Base-by-base conservation (phyloP, 441 rosid genomes). In the Adansonia rubrostipa region DNA sequence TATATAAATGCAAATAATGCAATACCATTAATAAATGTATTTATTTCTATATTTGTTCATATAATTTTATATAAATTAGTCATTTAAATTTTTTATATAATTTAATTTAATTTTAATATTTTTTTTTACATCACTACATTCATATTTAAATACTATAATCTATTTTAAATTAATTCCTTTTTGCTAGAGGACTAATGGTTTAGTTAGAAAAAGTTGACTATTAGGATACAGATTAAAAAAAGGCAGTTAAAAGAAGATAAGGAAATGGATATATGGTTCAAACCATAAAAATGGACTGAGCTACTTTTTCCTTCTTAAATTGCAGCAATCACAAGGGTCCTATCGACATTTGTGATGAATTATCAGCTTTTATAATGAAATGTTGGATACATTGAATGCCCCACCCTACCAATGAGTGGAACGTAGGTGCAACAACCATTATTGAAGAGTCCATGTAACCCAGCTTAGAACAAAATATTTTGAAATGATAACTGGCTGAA, bases 1-100 rank as follows among this genome's bases (percentile, higher is more conserved):
- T 63, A 63, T 33, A 7, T 63, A 44, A 58, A 33, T 62, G 66
- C 66, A 62, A 62, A 62, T 62, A 62, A 28, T 62, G 40, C 66
- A 62, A 62, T 28, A 62, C 40, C 44, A 28, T 13, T 24, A 33
- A 62, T 11, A 13, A 62, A 62, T 11, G 3, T 11, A 62, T 13
- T 62, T 40, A 62, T 33, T 62, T 60, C 64, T 60, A 9, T 60
- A 9, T 62, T 62, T 62, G 28, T 62, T 62, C 13, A 62, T 62
- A 28, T 62, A 24, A 62, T 28, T 17, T 56, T 56, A 56, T 62
- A 10, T 62, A 17, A 14, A 24, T 62, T 44, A 44, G 8, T 44
- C 47, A 62, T 62, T 62, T 10, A 61, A 9, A 22, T 60, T 22
- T 57, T 60, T 20, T 24, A 24, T 61, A 2, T 10, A 10, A 3